These are phyloP conservation scores for Trametopsis cervina DNA, from an alignment of 768 basidiomycete genomes.

Conservation along the genomic window DNA sequence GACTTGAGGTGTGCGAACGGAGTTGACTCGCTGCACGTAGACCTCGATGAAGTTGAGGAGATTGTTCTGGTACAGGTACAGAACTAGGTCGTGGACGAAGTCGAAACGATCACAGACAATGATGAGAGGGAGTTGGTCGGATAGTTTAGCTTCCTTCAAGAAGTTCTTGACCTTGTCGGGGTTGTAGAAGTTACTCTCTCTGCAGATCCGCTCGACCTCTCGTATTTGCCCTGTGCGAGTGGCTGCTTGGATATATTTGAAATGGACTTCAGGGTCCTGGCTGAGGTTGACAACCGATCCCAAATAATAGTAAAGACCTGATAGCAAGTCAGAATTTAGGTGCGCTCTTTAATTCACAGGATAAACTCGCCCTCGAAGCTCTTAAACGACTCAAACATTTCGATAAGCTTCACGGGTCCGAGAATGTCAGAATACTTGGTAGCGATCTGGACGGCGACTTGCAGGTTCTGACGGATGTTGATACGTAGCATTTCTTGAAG, in stretches of 20 bases:
- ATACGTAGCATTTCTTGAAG: conserved; percentile 95
- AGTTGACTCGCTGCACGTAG: conserved; percentile 99
- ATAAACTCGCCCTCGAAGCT: conserved; percentile 75
- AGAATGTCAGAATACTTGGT: conserved; percentile 99
- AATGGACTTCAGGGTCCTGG: conserved; percentile 95
- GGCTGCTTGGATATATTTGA: conserved; percentile 99
- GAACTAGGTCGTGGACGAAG: conserved; percentile 97
- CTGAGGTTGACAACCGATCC: conserved; percentile 97
- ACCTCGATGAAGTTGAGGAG: conserved; percentile 97
- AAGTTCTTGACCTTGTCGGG: conserved; percentile 99
- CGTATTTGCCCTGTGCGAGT: conserved; percentile 97
- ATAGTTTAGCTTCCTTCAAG: conserved; percentile 95
- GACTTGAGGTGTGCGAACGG: conserved; percentile 93
- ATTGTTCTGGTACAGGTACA: conserved; percentile 97
- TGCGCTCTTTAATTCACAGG: background rate
- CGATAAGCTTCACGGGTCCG: conserved; percentile 94
- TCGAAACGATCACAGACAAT: conserved; percentile 99
- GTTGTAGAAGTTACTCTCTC: conserved; percentile 96
- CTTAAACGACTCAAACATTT: conserved; percentile 98
- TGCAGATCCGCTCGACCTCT: conserved; percentile 97
- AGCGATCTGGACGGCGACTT: conserved; percentile 93
- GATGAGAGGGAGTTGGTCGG: conserved; percentile 96
- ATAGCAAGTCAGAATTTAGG: background rate
- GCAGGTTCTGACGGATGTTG: conserved; percentile 96
- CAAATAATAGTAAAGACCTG: conserved; percentile 95